Percentiles rank a stretch among this genome's conserved stretches.
These are phyloP conservation scores for Lentinula aciculospora DNA, from an alignment of 768 basidiomycete genomes.

Conservation along the genomic window DNA sequence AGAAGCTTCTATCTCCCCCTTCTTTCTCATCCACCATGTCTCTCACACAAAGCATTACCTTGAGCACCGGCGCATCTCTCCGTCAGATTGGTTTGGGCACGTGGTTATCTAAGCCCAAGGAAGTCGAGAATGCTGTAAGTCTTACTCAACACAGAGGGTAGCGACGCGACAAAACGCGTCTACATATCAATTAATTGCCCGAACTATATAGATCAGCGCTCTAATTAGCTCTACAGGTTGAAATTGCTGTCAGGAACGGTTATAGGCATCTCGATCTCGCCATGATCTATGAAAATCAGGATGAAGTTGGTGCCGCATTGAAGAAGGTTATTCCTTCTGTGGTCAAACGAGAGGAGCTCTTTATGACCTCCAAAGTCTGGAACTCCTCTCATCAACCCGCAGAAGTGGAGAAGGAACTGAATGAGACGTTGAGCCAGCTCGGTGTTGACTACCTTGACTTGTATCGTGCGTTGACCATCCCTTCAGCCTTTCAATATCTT, in stretches of 20 bases:
- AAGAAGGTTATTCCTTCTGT: constrained; percentile 74
- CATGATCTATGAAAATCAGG: constrained; percentile 74
- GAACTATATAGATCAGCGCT: too few species aligned
- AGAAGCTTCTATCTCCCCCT: not conserved
- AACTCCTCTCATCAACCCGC: constrained; percentile 65
- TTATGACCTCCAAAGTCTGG: constrained; percentile 83
- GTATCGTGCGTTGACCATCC: constrained; percentile 48
- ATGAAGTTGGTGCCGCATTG: constrained; percentile 68
- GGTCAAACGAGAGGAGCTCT: constrained; percentile 75
- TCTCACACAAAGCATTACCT: constrained; percentile 32
- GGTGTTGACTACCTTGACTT: constrained; percentile 76
- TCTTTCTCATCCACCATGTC: constrained; percentile 26
- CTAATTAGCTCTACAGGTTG: constrained; percentile 57
- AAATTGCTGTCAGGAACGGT: constrained; percentile 66
- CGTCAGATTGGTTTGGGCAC: constrained; percentile 83
- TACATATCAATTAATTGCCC: not conserved
- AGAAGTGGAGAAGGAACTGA: constrained; percentile 66
- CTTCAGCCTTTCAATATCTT: not conserved
- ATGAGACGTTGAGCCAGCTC: constrained; percentile 69
- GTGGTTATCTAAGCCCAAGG: constrained; percentile 70
- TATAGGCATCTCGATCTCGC: constrained; percentile 87
- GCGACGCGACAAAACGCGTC: constrained; percentile 3
- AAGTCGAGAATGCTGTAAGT: constrained; percentile 68
- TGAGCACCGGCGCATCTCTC: constrained; percentile 44
- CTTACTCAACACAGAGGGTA: not conserved